These are phyloP conservation scores for Narthecium ossifragum DNA, from an alignment of 106 monocot genomes.

Conservation along the genomic window DNA sequence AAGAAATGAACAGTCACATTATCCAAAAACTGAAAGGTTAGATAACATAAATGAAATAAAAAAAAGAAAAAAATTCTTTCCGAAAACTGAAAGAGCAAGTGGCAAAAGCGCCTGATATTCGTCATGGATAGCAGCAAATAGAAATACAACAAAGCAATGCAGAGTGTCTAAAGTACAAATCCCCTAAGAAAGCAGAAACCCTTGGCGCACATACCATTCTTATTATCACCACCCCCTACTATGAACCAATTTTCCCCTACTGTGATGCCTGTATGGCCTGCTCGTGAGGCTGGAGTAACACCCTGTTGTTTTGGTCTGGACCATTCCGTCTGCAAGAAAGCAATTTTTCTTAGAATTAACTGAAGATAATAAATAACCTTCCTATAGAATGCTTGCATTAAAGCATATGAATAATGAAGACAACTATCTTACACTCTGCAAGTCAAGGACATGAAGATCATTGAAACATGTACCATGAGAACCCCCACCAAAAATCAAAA, in stretches of 20 bases:
- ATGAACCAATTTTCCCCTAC: slow-evolving; percentile 98
- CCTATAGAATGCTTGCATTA: neutral
- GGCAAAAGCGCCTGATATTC: no score
- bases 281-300: slow-evolving; percentile 67
- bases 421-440: slow-evolving; percentile 65
- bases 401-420: slow-evolving; percentile 1
- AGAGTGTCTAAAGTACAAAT: no score
- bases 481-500: slow-evolving; percentile 97
- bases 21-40: no score
- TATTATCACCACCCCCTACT: slow-evolving; percentile 94
- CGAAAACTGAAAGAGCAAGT: no score
- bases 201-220: slow-evolving; percentile 54
- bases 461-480: slow-evolving; percentile 97
- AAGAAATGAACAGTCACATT: no score
- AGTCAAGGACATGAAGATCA: slow-evolving; percentile 96
- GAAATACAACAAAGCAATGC: no score
- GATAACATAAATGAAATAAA: no score
- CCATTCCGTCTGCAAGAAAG: slow-evolving; percentile 91
- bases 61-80: no score
- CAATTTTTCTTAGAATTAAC: neutral
- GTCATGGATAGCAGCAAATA: no score
- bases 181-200: no score
- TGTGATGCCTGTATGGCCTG: slow-evolving; percentile 93
- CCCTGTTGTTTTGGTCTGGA: slow-evolving; percentile 89
- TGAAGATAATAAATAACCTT: slow-evolving; percentile 1